A percentile compares a stretch with the other conserved stretches of the same genome.
Evolutionary conservation across 2,329 filamentous ascomycete species (phyloP).

Genomic region (Penicillium sp.): DNA sequence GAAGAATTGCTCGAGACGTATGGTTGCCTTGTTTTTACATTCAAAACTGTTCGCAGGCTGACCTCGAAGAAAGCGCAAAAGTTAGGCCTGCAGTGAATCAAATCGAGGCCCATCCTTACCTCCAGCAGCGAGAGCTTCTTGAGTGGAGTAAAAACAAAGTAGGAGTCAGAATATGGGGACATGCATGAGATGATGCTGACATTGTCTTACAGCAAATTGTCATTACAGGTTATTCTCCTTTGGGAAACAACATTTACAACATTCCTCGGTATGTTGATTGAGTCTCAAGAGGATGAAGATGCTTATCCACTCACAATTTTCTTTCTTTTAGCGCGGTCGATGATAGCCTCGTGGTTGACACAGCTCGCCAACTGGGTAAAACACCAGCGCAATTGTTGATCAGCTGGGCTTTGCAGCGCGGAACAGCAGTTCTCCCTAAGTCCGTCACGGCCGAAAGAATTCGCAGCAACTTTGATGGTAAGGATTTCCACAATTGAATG

Average conservation of each 20-base stretch:
- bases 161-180: background rate
- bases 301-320: slow-evolving; percentile 47
- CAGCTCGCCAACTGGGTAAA: slow-evolving; percentile 58
- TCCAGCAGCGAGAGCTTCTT: slow-evolving; percentile 26
- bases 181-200: background rate
- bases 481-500: background rate
- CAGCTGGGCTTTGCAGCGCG: slow-evolving; percentile 53
- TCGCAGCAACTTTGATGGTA: slow-evolving; percentile 46
- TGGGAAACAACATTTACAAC: slow-evolving; percentile 41
- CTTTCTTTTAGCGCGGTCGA: slow-evolving; percentile 54
- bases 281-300: slow-evolving; percentile 15
- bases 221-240: slow-evolving; percentile 46
- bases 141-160: slow-evolving; percentile 21
- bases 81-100: slow-evolving; percentile 26
- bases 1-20: slow-evolving; percentile 32
- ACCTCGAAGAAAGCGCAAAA: slow-evolving; percentile 12
- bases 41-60: background rate
- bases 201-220: slow-evolving; percentile 36
- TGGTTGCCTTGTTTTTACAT: background rate
- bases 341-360: slow-evolving; percentile 57
- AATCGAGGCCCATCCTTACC: slow-evolving; percentile 26
- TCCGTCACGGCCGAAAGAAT: slow-evolving; percentile 52
- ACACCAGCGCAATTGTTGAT: slow-evolving; percentile 55
- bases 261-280: slow-evolving; percentile 23
- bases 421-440: slow-evolving; percentile 53